Evolutionary conservation across 2,329 filamentous ascomycete species (phyloP), one percentile per base, ranked within the genome.

Genomic region (Coccinonectria pachysandricola): DNA sequence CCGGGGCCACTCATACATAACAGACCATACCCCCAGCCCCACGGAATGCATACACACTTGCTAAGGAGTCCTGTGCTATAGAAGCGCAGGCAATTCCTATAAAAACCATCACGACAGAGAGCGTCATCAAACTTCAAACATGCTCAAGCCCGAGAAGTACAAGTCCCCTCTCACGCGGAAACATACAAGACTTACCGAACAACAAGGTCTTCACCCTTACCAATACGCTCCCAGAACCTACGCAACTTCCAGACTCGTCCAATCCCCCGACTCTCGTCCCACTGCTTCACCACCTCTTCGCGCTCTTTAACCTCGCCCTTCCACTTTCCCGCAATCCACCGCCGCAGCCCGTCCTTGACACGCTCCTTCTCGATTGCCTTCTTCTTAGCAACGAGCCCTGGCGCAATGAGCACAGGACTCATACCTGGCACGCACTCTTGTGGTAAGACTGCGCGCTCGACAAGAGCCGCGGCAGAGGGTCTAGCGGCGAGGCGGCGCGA

Each of bases 161-260:
- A n/a, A n/a, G n/a, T n/a, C n/a, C n/a, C n/a, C n/a, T n/a, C n/a
- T n/a, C n/a, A n/a, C n/a, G n/a, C n/a, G n/a, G n/a, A n/a, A n/a
- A n/a, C n/a, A n/a, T n/a, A n/a, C n/a, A 13, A 19, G 12, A 45
- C 43, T 45, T 42, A 46, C 41, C 35, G 12, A 24, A 19, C 16
- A 19, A 15, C 23, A 19, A n/a, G n/a, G n/a, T 37, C 36, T 23
- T 60, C 58, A 3, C 60, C 63, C 10, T 52, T 51, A 2, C 64
- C 61, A 17, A 79, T 57, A 12, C 62, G 60, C 52, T 82, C 78
- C 75, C 76, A 83, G 45, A 79, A 81, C 34, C 62, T 61, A 42
- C 66, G 67, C 30, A 83, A 48, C 12, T 68, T 62, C 64, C 74
- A 71, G 6, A 79, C 75, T 21, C 68, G 56, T 3, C 71, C 68